Evolutionary conservation across 495 filamentous ascomycete species (phyloP).

Genomic region (Penicillium silybi): DNA sequence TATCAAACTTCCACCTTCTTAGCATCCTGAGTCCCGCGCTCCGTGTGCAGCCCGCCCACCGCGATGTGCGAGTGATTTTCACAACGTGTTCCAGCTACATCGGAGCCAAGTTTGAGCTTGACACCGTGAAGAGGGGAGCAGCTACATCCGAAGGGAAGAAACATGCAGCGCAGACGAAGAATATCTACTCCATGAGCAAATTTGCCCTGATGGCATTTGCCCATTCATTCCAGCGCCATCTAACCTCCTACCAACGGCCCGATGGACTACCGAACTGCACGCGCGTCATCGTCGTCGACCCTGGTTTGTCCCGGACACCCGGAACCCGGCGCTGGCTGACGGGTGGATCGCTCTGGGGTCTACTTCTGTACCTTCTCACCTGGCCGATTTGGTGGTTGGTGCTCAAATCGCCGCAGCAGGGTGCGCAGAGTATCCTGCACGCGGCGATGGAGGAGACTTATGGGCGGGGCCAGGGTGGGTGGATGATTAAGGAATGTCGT

Average conservation of each 20-base stretch:
- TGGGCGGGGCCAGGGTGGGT: slow-evolving; percentile 61
- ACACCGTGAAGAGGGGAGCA: slow-evolving; percentile 24
- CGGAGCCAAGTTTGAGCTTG: slow-evolving; percentile 57
- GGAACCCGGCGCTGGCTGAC: slow-evolving; percentile 84
- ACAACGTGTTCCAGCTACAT: slow-evolving; percentile 86
- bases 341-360: slow-evolving; percentile 75
- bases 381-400: slow-evolving; percentile 84
- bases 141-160: slow-evolving; percentile 4
- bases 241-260: slow-evolving; percentile 74
- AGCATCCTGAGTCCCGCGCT: slow-evolving; percentile 85
- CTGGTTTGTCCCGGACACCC: slow-evolving; percentile 76
- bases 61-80: slow-evolving; percentile 86
- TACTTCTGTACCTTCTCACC: slow-evolving; percentile 69
- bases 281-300: slow-evolving; percentile 79
- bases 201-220: slow-evolving; percentile 85
- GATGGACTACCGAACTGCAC: slow-evolving; percentile 78
- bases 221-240: slow-evolving; percentile 81
- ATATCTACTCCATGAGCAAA: slow-evolving; percentile 78
- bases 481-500: slow-evolving; percentile 82
- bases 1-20: slow-evolving; percentile 92
- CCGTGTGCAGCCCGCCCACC: slow-evolving; percentile 83
- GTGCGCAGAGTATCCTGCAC: slow-evolving; percentile 80
- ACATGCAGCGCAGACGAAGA: slow-evolving; percentile 14
- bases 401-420: slow-evolving; percentile 76
- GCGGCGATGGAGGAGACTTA: slow-evolving; percentile 77